phyloP scores from a whole-genome alignment of 1,284 basidiomycete species.

The Leccinum olivaceoglutinosum region DNA sequence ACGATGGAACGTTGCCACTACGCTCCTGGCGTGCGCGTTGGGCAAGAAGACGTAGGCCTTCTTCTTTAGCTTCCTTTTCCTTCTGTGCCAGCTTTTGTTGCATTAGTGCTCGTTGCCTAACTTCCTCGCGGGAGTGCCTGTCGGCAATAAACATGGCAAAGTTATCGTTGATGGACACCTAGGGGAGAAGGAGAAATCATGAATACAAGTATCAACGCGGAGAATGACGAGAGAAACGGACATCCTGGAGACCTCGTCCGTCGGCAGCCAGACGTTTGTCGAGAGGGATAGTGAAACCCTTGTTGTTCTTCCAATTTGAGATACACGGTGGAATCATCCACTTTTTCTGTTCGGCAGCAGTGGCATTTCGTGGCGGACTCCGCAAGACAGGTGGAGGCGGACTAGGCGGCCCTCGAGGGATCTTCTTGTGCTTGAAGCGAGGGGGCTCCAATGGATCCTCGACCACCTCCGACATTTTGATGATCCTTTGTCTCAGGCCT shows the following conservation, averaged over 20 bases:
- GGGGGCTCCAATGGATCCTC: constrained; percentile 98
- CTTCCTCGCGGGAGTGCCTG: constrained; percentile 96
- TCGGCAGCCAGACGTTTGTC: constrained; percentile 98
- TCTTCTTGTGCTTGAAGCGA: constrained; percentile 97
- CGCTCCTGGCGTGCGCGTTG: constrained; percentile 95
- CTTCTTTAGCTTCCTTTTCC: constrained; percentile 93
- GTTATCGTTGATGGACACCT: constrained; percentile 98
- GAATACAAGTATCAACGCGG: constrained; percentile 1
- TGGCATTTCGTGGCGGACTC: constrained; percentile 93
- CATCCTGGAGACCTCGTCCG: constrained; percentile 94
- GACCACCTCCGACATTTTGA: constrained; percentile 96
- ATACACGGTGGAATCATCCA: constrained; percentile 99
- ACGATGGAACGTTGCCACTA: constrained; percentile 63
- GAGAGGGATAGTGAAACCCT: constrained; percentile 98
- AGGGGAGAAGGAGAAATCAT: constrained; percentile 6
- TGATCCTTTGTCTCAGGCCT: constrained; percentile 88
- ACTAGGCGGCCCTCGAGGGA: constrained; percentile 90
- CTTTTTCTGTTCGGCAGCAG: constrained; percentile 96
- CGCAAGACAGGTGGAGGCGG: constrained; percentile 96
- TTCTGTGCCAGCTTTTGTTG: constrained; percentile 98
- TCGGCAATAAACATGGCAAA: constrained; percentile 99
- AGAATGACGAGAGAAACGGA: constrained; percentile 39
- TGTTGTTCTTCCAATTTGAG: constrained; percentile 99
- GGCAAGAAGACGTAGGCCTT: constrained; percentile 89
- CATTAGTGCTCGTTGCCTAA: constrained; percentile 89